Evolutionary conservation across 345 rosid species (phyloP).

Genomic region (Ailanthus altissimus): DNA sequence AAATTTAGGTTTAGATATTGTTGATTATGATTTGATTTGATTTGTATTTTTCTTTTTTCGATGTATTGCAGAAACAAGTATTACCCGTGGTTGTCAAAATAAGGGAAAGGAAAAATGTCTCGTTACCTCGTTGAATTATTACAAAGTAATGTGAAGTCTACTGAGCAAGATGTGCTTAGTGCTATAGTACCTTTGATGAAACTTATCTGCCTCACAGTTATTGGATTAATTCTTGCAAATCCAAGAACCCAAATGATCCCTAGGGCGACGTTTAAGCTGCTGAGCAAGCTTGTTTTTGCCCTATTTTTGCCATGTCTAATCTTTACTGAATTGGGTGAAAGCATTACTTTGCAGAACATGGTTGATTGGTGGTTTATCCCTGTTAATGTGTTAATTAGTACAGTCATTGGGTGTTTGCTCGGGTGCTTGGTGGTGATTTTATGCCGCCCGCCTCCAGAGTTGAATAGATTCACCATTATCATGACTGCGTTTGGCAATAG

Average conservation of each 20-base stretch:
- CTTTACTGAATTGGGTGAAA: constrained; percentile 87
- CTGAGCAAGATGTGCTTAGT: constrained; percentile 45
- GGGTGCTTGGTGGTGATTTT: constrained; percentile 69
- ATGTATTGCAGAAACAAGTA: constrained; percentile 19
- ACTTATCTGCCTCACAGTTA: constrained; percentile 63
- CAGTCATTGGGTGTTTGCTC: constrained; percentile 59
- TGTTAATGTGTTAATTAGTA: constrained; percentile 73
- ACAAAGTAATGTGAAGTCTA: constrained; percentile 30
- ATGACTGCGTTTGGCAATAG: constrained; percentile 96
- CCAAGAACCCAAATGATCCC: constrained; percentile 65
- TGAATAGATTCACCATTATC: constrained; percentile 72
- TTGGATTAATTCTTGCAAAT: constrained; percentile 82
- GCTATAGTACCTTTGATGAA: constrained; percentile 76
- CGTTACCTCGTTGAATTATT: constrained; percentile 20
- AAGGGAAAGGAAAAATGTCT: constrained; percentile 27
- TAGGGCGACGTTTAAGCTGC: constrained; percentile 69
- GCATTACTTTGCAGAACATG: constrained; percentile 55
- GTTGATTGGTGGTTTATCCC: constrained; percentile 92
- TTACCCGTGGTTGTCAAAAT: not conserved
- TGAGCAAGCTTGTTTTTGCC: constrained; percentile 92
- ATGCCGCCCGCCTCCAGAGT: constrained; percentile 82
- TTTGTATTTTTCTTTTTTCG: constrained; percentile 5
- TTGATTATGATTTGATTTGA: constrained; percentile 5
- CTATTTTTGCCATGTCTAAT: constrained; percentile 89
- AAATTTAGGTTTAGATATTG: not conserved